phyloP scores from a whole-genome alignment of 805 yeast species.

The Tanozyma kutaoensis region DNA sequence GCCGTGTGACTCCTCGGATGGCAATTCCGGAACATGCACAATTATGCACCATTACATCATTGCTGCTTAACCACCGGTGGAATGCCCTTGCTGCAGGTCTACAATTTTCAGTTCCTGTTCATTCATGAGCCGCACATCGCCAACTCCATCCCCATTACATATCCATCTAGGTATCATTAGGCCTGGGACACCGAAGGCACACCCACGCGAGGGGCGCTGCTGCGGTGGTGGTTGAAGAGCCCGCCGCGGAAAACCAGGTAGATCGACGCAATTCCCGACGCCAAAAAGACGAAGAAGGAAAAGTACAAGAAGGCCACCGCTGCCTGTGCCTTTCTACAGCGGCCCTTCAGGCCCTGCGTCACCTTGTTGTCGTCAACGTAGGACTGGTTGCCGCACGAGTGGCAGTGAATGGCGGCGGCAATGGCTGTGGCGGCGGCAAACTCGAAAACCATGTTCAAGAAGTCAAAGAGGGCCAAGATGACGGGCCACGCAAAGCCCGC shows the following conservation, averaged over 20 bases:
- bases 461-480: constrained; percentile 61
- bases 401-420: constrained; percentile 80
- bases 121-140: no score
- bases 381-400: constrained; percentile 62
- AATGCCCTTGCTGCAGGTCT: no score
- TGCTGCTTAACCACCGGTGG: no score
- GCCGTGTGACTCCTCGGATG: no score
- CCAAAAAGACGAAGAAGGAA: constrained; percentile 63
- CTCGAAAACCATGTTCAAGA: constrained; percentile 81
- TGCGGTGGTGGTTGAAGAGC: constrained; percentile 19
- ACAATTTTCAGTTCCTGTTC: no score
- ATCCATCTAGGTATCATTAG: no score
- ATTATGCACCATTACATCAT: no score
- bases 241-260: constrained; percentile 47
- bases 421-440: constrained; percentile 91
- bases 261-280: constrained; percentile 43
- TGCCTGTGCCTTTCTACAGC: constrained; percentile 96
- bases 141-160: no score
- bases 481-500: constrained; percentile 82
- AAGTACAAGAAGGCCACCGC: constrained; percentile 74
- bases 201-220: constrained; percentile 58
- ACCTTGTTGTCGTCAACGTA: constrained; percentile 58
- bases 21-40: no score
- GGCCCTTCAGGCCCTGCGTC: constrained; percentile 61
- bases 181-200: constrained; percentile 87